A percentile compares a stretch with the other conserved stretches of the same genome.
Evolutionary conservation across 352 stramenopile species (phyloP).

Genomic region (Pythium brassicae): DNA sequence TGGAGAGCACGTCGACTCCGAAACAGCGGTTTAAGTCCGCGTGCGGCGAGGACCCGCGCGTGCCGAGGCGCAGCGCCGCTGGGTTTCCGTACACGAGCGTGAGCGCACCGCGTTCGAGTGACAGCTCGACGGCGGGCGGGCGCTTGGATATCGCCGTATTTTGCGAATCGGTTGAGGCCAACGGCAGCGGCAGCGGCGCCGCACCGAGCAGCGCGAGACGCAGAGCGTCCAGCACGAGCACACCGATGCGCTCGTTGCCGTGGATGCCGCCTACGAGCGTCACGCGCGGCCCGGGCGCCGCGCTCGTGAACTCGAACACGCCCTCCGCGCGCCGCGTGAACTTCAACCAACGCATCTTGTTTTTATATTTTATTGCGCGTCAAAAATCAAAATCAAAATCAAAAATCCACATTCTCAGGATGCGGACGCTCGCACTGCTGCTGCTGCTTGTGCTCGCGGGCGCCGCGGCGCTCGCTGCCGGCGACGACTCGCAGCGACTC

Average conservation of each 20-base stretch:
- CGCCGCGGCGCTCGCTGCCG: background rate
- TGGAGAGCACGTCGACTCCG: slow-evolving; percentile 24
- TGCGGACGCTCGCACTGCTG: background rate
- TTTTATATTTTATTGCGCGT: slow-evolving; percentile 14
- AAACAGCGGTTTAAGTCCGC: slow-evolving; percentile 75
- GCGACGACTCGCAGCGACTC: background rate
- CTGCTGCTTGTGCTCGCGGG: background rate
- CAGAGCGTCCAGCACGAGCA: slow-evolving; percentile 55
- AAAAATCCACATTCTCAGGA: no score
- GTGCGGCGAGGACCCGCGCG: slow-evolving; percentile 43
- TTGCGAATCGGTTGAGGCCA: slow-evolving; percentile 6
- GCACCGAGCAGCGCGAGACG: slow-evolving; percentile 35
- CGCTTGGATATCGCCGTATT: no score
- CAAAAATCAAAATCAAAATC: background rate
- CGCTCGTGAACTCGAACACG: slow-evolving; percentile 40
- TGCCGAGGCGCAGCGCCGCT: slow-evolving; percentile 41
- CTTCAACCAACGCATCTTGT: no score
- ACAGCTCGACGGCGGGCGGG: slow-evolving; percentile 9
- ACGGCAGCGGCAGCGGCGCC: slow-evolving; percentile 13
- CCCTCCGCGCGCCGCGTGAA: slow-evolving; percentile 34
- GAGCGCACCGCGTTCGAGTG: slow-evolving; percentile 30
- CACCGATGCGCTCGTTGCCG: slow-evolving; percentile 72
- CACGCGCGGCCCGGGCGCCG: slow-evolving; percentile 31
- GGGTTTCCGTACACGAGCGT: slow-evolving; percentile 69
- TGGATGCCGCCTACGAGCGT: slow-evolving; percentile 64